phyloP scores from a whole-genome alignment of 176 grass and related monocot genomes.

The Oryza punctata region DNA sequence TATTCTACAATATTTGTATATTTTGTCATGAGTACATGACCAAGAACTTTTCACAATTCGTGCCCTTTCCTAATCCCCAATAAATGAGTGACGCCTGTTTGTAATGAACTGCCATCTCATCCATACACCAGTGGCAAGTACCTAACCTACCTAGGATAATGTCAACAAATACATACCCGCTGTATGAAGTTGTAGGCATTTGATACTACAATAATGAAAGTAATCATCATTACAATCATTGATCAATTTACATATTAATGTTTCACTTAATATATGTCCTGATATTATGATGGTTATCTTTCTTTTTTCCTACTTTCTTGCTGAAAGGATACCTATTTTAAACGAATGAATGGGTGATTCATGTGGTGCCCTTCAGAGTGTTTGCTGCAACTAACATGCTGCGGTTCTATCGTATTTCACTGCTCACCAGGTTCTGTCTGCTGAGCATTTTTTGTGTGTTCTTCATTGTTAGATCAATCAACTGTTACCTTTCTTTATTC shows the following conservation, averaged over 20 bases:
- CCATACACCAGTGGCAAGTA: neutral
- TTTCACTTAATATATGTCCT: neutral
- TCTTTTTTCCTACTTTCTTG: neutral
- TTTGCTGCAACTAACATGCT: neutral
- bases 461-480: slow-evolving; percentile 14
- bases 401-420: neutral
- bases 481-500: neutral
- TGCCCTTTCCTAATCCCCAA: slow-evolving; percentile 1
- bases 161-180: neutral
- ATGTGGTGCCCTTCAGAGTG: neutral
- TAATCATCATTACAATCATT: neutral
- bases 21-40: neutral
- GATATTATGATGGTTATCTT: neutral
- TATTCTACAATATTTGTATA: slow-evolving; percentile 6
- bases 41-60: neutral
- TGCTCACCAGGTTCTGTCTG: neutral
- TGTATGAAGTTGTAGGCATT: neutral
- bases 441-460: neutral
- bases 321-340: slow-evolving; percentile 10
- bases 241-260: neutral
- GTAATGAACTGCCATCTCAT: slow-evolving; percentile 2
- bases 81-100: neutral
- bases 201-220: slow-evolving; percentile 2
- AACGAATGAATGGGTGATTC: neutral
- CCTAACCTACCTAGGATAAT: neutral